Base-by-base conservation (phyloP, 768 basidiomycete genomes). In the Auriscalpium microsporum region DNA sequence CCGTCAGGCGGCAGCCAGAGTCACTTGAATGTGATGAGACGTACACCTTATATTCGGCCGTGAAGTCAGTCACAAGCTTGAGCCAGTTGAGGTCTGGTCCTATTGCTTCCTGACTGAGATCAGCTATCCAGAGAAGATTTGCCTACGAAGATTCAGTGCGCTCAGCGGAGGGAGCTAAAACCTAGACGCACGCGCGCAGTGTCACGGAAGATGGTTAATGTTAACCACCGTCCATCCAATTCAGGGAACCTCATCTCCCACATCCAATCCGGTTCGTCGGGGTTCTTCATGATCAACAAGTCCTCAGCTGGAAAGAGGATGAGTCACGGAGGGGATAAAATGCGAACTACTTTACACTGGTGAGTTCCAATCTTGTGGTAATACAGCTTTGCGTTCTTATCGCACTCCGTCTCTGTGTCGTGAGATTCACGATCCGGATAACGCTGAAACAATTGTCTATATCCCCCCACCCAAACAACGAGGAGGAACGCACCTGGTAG, bases 91-190 rank as follows among this genome's bases (percentile, higher is more conserved):
- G 78, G 56, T 84, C 74, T 51, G 73, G 74, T 9, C 80, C 81
- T 23, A 89, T 84, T 54, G 77, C 72, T 53, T 80, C 75, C 47
- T 79, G 71, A 47, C 78, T 64, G 8, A 88, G 73, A 59, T 89
- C 82, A 8, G 84, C 78, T 45, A 90, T 74, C 87, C 88, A 90
- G 2, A 89, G 65, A 9, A 83, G 65, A 63, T 87, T 85, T 81
- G 82, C 83, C 87, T 89, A 58, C 21, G 52, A 48, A 28, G 50
- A 17, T 2, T 42, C 17, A 28, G 16, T 46, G 35, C 28, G 28
- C 28, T 4, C 28, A 28, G 28, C 28, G 5, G 2, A 28, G 28
- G 4, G 34, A 52, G 28, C 28, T 28, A 38, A 54, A 1, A 56
- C 23, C 45, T 44, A 36, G 46, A 46, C 48, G 56, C 68, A 86